Conservation (phyloP, 2,329 filamentous ascomycete species). For the Trichoderma guizhouense region DNA sequence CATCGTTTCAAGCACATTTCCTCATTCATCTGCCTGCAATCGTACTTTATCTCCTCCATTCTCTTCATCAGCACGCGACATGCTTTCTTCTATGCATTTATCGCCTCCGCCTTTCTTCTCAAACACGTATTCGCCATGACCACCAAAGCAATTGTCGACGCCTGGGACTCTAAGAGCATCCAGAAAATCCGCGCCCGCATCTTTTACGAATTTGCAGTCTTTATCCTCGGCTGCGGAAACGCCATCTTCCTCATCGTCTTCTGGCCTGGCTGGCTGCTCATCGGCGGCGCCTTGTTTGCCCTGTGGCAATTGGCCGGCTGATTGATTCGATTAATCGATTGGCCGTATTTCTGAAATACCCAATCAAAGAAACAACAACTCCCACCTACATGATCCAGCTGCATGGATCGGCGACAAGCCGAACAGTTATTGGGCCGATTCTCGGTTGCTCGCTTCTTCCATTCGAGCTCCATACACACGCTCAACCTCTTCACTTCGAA, state of each 20-base stretch:
- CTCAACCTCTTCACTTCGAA: slow-evolving; percentile 37
- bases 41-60: slow-evolving; percentile 30
- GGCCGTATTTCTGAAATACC: not conserved
- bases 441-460: not conserved
- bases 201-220: slow-evolving; percentile 50
- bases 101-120: slow-evolving; percentile 28
- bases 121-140: slow-evolving; percentile 29
- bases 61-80: not conserved
- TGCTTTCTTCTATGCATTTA: slow-evolving; percentile 13
- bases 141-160: slow-evolving; percentile 25
- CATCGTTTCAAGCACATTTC: slow-evolving; percentile 27
- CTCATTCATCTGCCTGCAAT: slow-evolving; percentile 29
- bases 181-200: slow-evolving; percentile 44
- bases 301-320: slow-evolving; percentile 36
- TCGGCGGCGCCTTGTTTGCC: slow-evolving; percentile 37
- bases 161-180: slow-evolving; percentile 39
- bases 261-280: slow-evolving; percentile 55
- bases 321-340: slow-evolving; percentile 30
- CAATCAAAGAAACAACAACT: not conserved
- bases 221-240: slow-evolving; percentile 51
- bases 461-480: not conserved
- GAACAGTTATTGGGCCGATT: not conserved
- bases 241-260: slow-evolving; percentile 48
- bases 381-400: not conserved
- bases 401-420: not conserved